Evolutionary conservation across 345 rosid genomes (phyloP), one percentile per base, ranked within the genome.

Genomic region (Gossypium mustelinum): DNA sequence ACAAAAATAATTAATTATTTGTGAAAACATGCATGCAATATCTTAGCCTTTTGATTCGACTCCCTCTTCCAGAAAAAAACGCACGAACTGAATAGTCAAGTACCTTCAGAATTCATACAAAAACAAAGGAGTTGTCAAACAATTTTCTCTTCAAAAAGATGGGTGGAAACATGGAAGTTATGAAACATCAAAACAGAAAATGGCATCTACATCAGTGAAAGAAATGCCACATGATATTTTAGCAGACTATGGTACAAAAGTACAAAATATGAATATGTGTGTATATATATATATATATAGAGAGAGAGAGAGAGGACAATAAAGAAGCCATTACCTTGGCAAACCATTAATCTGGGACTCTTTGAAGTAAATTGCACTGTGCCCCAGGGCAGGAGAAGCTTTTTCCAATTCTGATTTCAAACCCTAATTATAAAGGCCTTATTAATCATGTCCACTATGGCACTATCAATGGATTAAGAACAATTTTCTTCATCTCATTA

Each of bases 61-160:
- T 96, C 99, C 81, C 99, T 88, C 87, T 93, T 96, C 99, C 98
- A 96, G 91, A 96, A 96, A 85, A 85, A 96, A 96, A 0, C 97
- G 95, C 68, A 96, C 98, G 85, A 96, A 93, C 84, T 96, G 99
- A 84, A 96, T 85, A n/a, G 98, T 93, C 84, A 92, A 79, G 83
- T 96, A 96, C 91, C 99, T 96, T 73, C 47, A 52, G 47, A 69
- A 16, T 52, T 27, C 47, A 17, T 11, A 22, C 11, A 67, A 22
- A 50, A 68, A 2, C 1, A 68, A 50, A 25, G 34, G 5, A 0
- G 25, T 69, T 52, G 17, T 1, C 25, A 8, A 69, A 27, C 25
- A 50, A 34, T 4, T 34, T 68, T 68, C 45, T 27, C 39, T 69
- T 69, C 60, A 5, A 51, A 29, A 68, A 41, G 58, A 68, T 25